These are phyloP conservation scores for barrel medic (Medicago truncatula) DNA, from an alignment of 306 rosid genomes.

Conservation along the genomic window DNA sequence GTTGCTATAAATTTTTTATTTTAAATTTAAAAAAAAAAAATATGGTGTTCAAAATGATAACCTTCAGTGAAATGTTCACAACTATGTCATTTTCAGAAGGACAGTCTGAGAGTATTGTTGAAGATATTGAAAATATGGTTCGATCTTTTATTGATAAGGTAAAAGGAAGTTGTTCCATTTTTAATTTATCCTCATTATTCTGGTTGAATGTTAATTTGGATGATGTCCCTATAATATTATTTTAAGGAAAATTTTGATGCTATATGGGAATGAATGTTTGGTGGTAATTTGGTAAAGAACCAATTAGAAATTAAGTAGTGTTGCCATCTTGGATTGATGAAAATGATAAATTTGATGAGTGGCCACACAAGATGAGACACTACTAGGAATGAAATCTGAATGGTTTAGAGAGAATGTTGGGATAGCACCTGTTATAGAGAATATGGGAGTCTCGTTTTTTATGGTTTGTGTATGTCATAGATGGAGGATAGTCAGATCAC, in stretches of 20 bases:
- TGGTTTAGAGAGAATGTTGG: not conserved
- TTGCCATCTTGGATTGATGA: not conserved
- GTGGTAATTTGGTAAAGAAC: not conserved
- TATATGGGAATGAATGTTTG: not conserved
- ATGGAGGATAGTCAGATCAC: too few relatives aligned
- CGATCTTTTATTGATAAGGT: constrained; percentile 84
- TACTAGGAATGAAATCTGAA: not conserved
- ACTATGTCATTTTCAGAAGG: constrained; percentile 63
- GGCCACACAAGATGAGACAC: not conserved
- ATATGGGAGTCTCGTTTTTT: not conserved
- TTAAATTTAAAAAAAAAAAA: not conserved
- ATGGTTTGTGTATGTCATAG: constrained; percentile 1
- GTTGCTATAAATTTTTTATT: not conserved
- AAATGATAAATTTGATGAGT: constrained; percentile 8
- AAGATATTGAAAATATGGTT: constrained; percentile 89
- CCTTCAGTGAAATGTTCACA: constrained; percentile 25
- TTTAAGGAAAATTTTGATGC: not conserved
- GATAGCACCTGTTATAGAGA: not conserved
- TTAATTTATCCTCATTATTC: constrained; percentile 15
- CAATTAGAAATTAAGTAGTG: not conserved
- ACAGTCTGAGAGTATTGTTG: constrained; percentile 78
- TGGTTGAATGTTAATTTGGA: constrained; percentile 25
- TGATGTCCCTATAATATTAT: constrained; percentile 19
- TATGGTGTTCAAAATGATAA: not conserved
- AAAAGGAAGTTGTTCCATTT: constrained; percentile 11